Evolutionary conservation across 2,329 filamentous ascomycete species (phyloP), one percentile per base, ranked within the genome.

Genomic region (Pseudogymnoascus sp.): DNA sequence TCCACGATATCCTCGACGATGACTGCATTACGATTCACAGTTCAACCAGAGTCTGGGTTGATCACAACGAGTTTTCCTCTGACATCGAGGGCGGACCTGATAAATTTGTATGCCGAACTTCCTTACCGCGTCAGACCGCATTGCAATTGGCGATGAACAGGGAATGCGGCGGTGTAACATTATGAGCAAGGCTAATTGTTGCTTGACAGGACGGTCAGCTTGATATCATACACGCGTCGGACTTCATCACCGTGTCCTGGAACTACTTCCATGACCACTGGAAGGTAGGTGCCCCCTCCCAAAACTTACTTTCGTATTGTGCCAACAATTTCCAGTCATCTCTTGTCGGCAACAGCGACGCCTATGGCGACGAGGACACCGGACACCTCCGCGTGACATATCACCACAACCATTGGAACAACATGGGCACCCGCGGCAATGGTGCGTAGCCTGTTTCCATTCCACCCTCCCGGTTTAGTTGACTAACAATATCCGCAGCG

Each of bases 1-100:
- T 83, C 66, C 71, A 76, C 65, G 79, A 82, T 64, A 79, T 83
- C 1, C 74, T 77, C 5, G 72, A 69, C 45, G 80, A 80, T 39
- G 83, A 86, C 70, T 78, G 80, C 40, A 76, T 86, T 62, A 77
- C 78, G 1, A 75, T 83, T 2, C 77, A 84, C 66, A 69, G 71
- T 1, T 74, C 77, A 1, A 77, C 71, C 4, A 81, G 81, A 63
- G 76, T 86, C 29, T 80, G 79, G 78, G 70, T 80, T 51, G 78
- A 79, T 39, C 78, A 80, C 64, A 67, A 64, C 61, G 77, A 79
- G 60, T 72, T 80, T n/a, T 74, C 70, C 26, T 72, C 72, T 2
- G 70, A 74, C 5, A 64, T 75, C 0, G 67, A 57, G 16, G 73
- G 73, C 6, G 75, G 75, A 39, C 80, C 80, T 67, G 78, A 79